Conservation (phyloP, 169 alveolate species). For the Ichthyophthirius multifiliis region DNA sequence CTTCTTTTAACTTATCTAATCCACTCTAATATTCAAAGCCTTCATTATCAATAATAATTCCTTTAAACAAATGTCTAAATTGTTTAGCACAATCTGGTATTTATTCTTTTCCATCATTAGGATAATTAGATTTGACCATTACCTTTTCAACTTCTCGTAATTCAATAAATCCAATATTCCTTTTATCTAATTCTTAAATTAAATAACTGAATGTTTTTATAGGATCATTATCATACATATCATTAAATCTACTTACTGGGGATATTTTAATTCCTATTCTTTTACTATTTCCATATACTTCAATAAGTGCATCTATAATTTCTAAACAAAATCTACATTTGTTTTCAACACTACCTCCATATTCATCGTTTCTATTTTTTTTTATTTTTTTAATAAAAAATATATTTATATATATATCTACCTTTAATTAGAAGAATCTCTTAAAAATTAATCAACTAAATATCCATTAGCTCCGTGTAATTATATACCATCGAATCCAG, state of each 20-base stretch:
- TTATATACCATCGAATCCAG: slow-evolving; percentile 80
- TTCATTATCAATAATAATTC: slow-evolving; percentile 17
- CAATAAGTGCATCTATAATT: slow-evolving; percentile 25
- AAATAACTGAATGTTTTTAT: background rate
- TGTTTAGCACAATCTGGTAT: slow-evolving; percentile 25
- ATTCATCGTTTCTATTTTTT: slow-evolving; percentile 67
- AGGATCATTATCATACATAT: slow-evolving; percentile 43
- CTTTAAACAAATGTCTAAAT: slow-evolving; percentile 16
- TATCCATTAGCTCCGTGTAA: slow-evolving; percentile 68
- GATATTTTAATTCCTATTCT: slow-evolving; percentile 8
- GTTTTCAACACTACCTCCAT: slow-evolving; percentile 70
- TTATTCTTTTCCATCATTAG: background rate
- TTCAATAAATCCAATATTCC: slow-evolving; percentile 46
- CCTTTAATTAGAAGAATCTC: slow-evolving; percentile 41
- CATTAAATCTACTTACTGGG: slow-evolving; percentile 27
- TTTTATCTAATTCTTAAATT: slow-evolving; percentile 24
- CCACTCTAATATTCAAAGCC: background rate
- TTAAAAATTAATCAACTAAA: slow-evolving; percentile 53
- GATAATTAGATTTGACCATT: background rate
- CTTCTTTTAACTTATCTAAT: background rate
- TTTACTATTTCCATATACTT: slow-evolving; percentile 31
- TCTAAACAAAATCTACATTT: slow-evolving; percentile 52
- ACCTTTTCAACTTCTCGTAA: slow-evolving; percentile 10
- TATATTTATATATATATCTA: too few species aligned
- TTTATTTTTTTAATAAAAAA: slow-evolving; percentile 17